Evolutionary conservation across 306 rosid species (phyloP), one percentile per base, ranked within the genome.

Genomic region (Hippophae gyantsensis): DNA sequence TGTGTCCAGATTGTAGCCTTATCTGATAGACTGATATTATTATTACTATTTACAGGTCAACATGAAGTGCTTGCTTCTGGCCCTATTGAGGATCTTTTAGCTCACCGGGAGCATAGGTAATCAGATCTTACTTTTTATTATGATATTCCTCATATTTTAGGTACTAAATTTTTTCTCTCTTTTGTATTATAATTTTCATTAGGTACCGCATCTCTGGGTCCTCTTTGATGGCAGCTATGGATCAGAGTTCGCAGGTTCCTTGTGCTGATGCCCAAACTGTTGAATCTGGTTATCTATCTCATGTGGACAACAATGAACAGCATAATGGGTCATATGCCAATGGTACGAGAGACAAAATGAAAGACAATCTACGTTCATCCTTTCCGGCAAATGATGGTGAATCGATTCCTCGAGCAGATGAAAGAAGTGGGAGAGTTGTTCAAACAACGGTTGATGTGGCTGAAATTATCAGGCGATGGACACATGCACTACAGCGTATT

Each of bases 61-160:
- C 99, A 93, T 65, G 99, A 93, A 75, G 94, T 93, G 73, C 97
- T 93, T 76, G 99, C 99, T 54, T 93, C 97, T 51, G 99, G 99
- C 42, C 99, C 99, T 66, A 93, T 93, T 51, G 99, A 93, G 74
- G 99, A 93, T 74, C 38, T 32, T 32, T 0, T 32, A 32, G 38
- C 38, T 32, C 38, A 32, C 38, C 38, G 38, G 38, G 38, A 93
- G 60, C 99, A 93, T 73, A 86, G 99, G 99, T 93, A 80, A 72
- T 48, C 62, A 42, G 65, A 57, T 69, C 43, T 69, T 43, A 26
- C 38, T 4, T 32, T 32, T 32, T 32, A 32, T 32, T 2, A 60
- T 51, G 62, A 41, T 26, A 62, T 58, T 43, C 42, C 44, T 38
- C 61, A 18, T 62, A 52, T 48, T 61, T 42, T 54, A 40, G 68